Conservation (phyloP, 176 grass and related monocot genomes). For the Urochloa ruziziensis region DNA sequence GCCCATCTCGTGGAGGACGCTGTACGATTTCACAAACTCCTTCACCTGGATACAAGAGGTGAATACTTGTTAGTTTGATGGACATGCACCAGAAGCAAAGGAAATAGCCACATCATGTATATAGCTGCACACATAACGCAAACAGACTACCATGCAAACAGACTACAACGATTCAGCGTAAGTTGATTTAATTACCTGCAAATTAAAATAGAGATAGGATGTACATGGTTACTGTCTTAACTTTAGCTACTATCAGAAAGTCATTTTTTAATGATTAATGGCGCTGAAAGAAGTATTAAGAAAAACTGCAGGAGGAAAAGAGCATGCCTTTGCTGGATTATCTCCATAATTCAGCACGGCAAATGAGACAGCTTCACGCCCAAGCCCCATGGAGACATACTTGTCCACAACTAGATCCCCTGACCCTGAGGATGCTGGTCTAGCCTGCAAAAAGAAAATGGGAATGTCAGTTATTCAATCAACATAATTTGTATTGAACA, state of each 20-base stretch:
- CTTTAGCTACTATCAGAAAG: neutral
- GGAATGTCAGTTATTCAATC: neutral
- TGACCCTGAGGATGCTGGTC: slow-evolving; percentile 37
- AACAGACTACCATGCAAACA: neutral
- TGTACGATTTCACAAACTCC: slow-evolving; percentile 98
- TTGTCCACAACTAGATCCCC: slow-evolving; percentile 86
- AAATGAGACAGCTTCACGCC: slow-evolving; percentile 85
- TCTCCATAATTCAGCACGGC: slow-evolving; percentile 93
- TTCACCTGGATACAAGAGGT: slow-evolving; percentile 55
- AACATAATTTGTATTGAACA: neutral
- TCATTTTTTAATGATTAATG: neutral
- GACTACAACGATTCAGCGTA: too few relatives aligned
- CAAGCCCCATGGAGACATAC: slow-evolving; percentile 74
- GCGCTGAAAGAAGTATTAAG: neutral
- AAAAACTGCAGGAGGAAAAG: neutral
- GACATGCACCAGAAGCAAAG: neutral
- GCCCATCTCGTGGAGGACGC: slow-evolving; percentile 89
- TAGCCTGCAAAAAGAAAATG: slow-evolving; percentile 42
- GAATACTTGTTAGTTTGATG: neutral
- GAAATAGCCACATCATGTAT: neutral
- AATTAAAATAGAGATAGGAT: neutral
- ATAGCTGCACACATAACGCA: too few relatives aligned
- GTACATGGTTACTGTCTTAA: neutral
- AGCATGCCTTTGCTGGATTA: slow-evolving; percentile 65
- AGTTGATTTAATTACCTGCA: neutral